Evolutionary conservation across 129 eudicot species (phyloP), one percentile per base, ranked within the genome.

Genomic region (Gnaphalium uliginosum): DNA sequence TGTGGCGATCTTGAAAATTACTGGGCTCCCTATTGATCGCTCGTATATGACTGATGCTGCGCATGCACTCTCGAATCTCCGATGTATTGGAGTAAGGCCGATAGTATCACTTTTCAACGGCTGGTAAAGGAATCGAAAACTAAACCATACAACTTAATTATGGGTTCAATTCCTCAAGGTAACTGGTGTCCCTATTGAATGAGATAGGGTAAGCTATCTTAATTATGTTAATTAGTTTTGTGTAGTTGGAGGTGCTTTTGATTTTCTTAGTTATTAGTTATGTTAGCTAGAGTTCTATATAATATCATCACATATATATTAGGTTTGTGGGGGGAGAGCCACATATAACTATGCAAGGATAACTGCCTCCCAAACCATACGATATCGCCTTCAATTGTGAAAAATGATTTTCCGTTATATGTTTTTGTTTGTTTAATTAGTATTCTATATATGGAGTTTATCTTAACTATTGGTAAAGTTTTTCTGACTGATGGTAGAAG

Each of bases 321-420:
- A 66, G 70, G 79, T 80, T 80, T 80, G 56, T 66, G 79, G 54
- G 79, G 80, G 82, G 76, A 74, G 83, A 80, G 74, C 83, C 75
- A 53, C 41, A 17, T 80, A 73, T 18, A 65, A 66, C 6, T 60
- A 73, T 80, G 75, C 53, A 73, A 66, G 75, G 83, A 73, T 73
- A 80, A 80, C 83, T 73, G 41, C 70, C 83, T 73, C 71, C 63
- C 62, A 51, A 80, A 30, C 74, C 64, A 58, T 73, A 61, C 24
- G n/a, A 19, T 41, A 72, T 53, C 46, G 65, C 56, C 75, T 66
- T 53, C 83, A 80, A 80, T 74, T 80, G 79, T 80, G 71, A 80
- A 79, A 73, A 66, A 73, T 66, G 18, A 24, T 57, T 56, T 56
- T 29, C 17, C 66, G 69, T 66, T 65, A 39, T 73, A 57, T 80